Evolutionary conservation across 225 moss, liverwort and hornwort genomes (phyloP).

Genomic region (Marchantia polymorpha): DNA sequence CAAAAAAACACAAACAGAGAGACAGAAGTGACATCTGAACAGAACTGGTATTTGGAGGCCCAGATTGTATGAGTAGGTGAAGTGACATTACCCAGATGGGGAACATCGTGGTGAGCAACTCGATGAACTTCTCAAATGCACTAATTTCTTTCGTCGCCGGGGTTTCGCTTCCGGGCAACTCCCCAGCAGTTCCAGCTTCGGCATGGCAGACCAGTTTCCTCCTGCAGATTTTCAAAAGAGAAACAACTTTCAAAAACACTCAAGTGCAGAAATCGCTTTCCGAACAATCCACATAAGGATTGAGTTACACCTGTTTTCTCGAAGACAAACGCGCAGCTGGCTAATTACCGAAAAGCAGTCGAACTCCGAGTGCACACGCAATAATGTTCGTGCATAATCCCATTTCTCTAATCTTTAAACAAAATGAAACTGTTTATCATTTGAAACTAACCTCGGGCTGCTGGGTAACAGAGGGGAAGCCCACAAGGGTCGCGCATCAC

Average conservation of each 20-base stretch:
- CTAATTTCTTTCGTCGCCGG: slow-evolving; percentile 45
- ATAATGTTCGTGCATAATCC: not conserved
- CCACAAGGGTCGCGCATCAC: slow-evolving; percentile 11
- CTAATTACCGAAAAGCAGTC: too few relatives aligned
- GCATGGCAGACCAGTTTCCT: slow-evolving; percentile 58
- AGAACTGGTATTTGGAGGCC: not conserved
- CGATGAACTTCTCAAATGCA: slow-evolving; percentile 89
- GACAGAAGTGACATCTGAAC: not conserved
- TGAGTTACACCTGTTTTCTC: too few relatives aligned
- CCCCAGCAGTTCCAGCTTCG: slow-evolving; percentile 55
- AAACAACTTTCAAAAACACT: not conserved
- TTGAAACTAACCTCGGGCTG: slow-evolving; percentile 24
- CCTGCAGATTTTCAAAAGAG: slow-evolving; percentile 16
- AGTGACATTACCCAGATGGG: slow-evolving; percentile 70
- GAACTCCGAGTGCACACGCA: too few relatives aligned
- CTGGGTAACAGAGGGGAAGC: slow-evolving; percentile 19
- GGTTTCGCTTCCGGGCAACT: slow-evolving; percentile 26
- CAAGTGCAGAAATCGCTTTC: not conserved
- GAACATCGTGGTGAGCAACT: slow-evolving; percentile 93
- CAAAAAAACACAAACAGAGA: not conserved
- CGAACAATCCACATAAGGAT: too few relatives aligned
- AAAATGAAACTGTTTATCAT: not conserved
- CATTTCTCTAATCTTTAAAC: not conserved
- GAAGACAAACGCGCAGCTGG: too few relatives aligned
- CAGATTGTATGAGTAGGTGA: not conserved